Conservation (phyloP, 1,284 basidiomycete genomes). For the Cutaneotrichosporon cutaneum region DNA sequence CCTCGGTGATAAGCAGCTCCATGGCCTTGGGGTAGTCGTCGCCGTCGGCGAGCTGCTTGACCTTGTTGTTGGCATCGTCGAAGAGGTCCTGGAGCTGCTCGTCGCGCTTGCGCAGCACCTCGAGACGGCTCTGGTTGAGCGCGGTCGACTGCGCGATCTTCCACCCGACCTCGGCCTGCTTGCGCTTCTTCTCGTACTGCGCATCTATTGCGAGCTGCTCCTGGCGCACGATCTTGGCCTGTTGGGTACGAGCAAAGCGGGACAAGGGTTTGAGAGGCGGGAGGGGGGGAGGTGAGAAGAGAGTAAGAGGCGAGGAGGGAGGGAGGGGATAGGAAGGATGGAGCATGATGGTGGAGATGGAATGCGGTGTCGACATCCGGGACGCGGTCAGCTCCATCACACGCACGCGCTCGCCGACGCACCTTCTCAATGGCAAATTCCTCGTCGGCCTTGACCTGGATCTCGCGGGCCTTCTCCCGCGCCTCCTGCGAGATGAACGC, state of each 20-base stretch:
- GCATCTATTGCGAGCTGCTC: slow-evolving; percentile 89
- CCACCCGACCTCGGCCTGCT: slow-evolving; percentile 85
- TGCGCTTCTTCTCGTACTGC: slow-evolving; percentile 89
- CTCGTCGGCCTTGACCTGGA: slow-evolving; percentile 92
- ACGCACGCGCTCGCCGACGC: slow-evolving; percentile 9
- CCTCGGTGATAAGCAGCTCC: slow-evolving; percentile 79
- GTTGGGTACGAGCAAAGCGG: slow-evolving; percentile 4
- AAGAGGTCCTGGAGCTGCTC: slow-evolving; percentile 91
- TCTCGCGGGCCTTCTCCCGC: slow-evolving; percentile 92
- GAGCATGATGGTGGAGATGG: background rate
- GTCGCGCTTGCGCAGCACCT: slow-evolving; percentile 85
- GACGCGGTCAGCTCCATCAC: background rate
- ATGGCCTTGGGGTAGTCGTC: slow-evolving; percentile 74
- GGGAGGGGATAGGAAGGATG: background rate
- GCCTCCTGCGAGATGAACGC: slow-evolving; percentile 97
- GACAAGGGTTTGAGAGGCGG: background rate
- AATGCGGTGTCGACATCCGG: background rate
- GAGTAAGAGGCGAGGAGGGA: background rate
- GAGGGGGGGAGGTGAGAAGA: background rate
- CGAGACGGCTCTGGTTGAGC: slow-evolving; percentile 92
- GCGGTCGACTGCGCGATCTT: slow-evolving; percentile 96
- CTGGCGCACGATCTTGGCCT: slow-evolving; percentile 94
- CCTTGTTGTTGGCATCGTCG: slow-evolving; percentile 65
- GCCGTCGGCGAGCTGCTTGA: slow-evolving; percentile 67
- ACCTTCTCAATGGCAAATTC: slow-evolving; percentile 98